Percentiles rank a stretch among this genome's conserved stretches.
Evolutionary conservation across 306 rosid species (phyloP).

Genomic region (Cotoneaster glaucophyllus): DNA sequence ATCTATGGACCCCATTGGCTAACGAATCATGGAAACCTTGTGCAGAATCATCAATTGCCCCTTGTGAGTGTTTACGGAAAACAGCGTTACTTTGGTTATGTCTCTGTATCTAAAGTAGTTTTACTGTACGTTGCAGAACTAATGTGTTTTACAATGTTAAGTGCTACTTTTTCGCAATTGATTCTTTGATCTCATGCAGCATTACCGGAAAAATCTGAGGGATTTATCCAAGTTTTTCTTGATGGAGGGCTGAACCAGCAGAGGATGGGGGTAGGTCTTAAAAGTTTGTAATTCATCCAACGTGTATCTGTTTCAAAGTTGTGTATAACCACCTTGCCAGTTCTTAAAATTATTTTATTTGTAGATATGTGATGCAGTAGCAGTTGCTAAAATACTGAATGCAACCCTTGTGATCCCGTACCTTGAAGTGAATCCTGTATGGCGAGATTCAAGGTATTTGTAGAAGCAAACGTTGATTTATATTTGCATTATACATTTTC

Average conservation of each 20-base stretch:
- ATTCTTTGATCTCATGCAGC: slow-evolving; percentile 42
- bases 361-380: slow-evolving; percentile 98
- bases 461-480: neutral
- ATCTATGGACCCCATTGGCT: slow-evolving; percentile 65
- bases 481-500: slow-evolving; percentile 2
- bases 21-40: slow-evolving; percentile 65
- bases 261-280: slow-evolving; percentile 91
- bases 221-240: slow-evolving; percentile 86
- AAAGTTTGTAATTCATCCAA: neutral
- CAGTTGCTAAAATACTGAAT: slow-evolving; percentile 86
- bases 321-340: neutral
- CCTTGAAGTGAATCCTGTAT: slow-evolving; percentile 91
- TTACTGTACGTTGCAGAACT: neutral
- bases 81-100: neutral
- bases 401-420: slow-evolving; percentile 93
- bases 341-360: slow-evolving; percentile 13
- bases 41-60: slow-evolving; percentile 36
- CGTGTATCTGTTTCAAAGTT: neutral
- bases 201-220: slow-evolving; percentile 67
- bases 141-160: neutral
- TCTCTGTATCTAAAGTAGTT: neutral
- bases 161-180: slow-evolving; percentile 10
- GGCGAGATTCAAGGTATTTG: slow-evolving; percentile 82
- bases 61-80: slow-evolving; percentile 44
- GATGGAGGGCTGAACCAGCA: slow-evolving; percentile 99